Evolutionary conservation across 2,329 filamentous ascomycete species (phyloP).

Genomic region (Monilinia polystroma): DNA sequence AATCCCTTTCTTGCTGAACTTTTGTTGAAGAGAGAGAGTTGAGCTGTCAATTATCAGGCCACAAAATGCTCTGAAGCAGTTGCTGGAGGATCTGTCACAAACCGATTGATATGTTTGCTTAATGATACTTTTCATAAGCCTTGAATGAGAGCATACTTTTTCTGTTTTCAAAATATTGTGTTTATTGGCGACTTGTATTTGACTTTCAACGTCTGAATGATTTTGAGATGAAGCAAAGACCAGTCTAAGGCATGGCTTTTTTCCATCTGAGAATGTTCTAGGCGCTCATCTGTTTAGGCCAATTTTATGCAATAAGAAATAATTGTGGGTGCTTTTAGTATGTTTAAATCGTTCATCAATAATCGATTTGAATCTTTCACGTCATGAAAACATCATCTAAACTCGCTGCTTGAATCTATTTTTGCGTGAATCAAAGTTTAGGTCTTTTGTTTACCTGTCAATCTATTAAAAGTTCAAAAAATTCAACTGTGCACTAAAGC

Average conservation of each 20-base stretch:
- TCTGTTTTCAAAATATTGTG: background rate
- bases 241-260: too few species aligned
- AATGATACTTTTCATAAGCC: background rate
- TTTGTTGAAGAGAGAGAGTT: slow-evolving; percentile 3
- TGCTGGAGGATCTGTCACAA: too few species aligned
- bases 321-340: too few species aligned
- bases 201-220: background rate
- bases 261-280: too few species aligned
- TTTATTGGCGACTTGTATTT: background rate
- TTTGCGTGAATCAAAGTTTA: background rate
- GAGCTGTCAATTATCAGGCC: background rate
- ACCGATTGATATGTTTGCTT: background rate
- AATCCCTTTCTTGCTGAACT: background rate
- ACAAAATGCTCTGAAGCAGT: too few species aligned
- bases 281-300: too few species aligned
- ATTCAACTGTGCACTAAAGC: slow-evolving; percentile 14
- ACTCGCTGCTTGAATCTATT: too few species aligned
- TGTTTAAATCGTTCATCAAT: too few species aligned
- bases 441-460: background rate
- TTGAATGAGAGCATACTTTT: background rate
- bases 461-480: slow-evolving; percentile 13
- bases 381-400: background rate
- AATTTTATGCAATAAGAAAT: too few species aligned
- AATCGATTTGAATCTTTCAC: background rate
- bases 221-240: too few species aligned